Conservation (phyloP, 2,329 filamentous ascomycete genomes). For the Teratosphaeria zuluensis region DNA sequence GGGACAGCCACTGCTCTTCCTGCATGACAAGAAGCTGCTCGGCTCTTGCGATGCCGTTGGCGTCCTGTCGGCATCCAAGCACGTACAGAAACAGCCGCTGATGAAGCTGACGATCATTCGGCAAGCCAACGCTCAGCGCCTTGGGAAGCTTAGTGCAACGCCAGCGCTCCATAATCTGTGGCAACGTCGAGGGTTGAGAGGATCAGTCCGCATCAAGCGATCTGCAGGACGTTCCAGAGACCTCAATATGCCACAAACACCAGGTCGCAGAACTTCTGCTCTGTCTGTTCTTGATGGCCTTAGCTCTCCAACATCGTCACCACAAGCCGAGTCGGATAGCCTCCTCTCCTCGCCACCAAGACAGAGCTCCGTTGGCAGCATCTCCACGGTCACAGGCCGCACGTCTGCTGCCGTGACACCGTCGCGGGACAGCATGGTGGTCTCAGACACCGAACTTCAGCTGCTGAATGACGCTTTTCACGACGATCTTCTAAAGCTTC, state of each 20-base stretch:
- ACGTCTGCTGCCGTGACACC: not conserved
- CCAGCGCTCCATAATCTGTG: not conserved
- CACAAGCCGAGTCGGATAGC: not conserved
- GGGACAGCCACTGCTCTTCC: not conserved
- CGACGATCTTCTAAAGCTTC: constrained; percentile 4
- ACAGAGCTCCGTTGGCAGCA: not conserved
- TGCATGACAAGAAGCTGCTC: not conserved
- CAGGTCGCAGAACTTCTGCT: not conserved
- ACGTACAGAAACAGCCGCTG: not conserved
- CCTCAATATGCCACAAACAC: not conserved
- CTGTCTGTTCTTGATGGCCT: not conserved
- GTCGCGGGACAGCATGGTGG: not conserved
- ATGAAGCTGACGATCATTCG: not conserved
- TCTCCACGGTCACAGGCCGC: not conserved
- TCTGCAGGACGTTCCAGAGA: not conserved
- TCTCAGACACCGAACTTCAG: not conserved
- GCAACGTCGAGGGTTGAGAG: not conserved
- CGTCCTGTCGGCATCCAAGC: not conserved
- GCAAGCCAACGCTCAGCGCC: not conserved
- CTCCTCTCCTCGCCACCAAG: not conserved
- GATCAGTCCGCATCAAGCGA: not conserved
- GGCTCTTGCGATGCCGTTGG: not conserved
- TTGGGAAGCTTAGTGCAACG: not conserved
- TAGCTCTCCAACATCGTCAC: not conserved
- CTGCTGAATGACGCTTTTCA: not conserved